Base-by-base conservation (phyloP, 208 protist species). In the Leishmania lainsoni region DNA sequence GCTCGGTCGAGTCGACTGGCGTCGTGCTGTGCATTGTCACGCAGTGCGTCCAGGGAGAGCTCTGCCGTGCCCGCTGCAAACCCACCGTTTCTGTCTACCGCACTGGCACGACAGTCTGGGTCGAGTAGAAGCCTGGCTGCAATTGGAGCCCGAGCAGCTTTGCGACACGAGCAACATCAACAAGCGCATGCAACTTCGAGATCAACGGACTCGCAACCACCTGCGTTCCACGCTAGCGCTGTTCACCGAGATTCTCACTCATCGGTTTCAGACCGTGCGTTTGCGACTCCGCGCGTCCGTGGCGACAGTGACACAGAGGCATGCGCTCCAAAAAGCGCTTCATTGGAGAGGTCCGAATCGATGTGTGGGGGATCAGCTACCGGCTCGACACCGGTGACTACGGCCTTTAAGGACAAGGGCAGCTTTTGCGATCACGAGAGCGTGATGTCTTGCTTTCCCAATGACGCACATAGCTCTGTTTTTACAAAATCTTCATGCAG, bases 81-180 rank as follows among this genome's bases (percentile, higher is more conserved):
- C 20, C 3, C 54, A 51, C 66, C 74, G 2, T 32, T 17, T 39
- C 32, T 77, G 8, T 77, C 56, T 20, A 65, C 56, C 16, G 35
- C 52, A 49, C 16, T 56, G 20, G 49, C 72, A 42, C 72, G 51
- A 48, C n/a, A 32, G 39, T 56, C 49, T 26, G 35, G 56, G 35
- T 66, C 74, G 8, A 20, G 32, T 32, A 35, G n/a, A 16, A 68
- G 59, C 61, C 48, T 78, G 58, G 71, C 48, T 3, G 69, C 52
- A 39, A 72, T 75, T n/a, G 85, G 69, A 17, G 73, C 63, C 35
- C 59, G 65, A 29, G 79, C 85, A 5, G 85, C 85, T 10, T 58
- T 81, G 2, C 75, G 54, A 35, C 69, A 85, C 78, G 85, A 80
- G 29, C 77, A 68, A 20, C 73, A 68, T n/a, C 17, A 51, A 32